Evolutionary conservation across 2,329 filamentous ascomycete genomes (phyloP).

Genomic region (Aureobasidium namibiae): DNA sequence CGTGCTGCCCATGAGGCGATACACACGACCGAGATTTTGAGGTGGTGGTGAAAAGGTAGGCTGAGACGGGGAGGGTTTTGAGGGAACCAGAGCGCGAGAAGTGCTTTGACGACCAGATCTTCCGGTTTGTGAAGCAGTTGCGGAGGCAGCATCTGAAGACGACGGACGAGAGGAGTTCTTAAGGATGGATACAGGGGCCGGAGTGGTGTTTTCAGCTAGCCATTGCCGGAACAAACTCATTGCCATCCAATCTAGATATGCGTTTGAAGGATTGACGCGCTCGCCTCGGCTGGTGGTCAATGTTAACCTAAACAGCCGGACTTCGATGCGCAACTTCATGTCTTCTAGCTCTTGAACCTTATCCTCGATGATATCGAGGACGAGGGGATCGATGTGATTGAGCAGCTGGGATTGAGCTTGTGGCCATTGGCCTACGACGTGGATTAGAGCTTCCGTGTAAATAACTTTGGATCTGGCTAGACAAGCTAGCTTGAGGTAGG

Average conservation of each 20-base stretch:
- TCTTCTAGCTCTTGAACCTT: conserved; percentile 91
- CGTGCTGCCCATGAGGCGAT: conserved; percentile 62
- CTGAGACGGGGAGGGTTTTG: conserved; percentile 20
- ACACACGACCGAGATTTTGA: conserved; percentile 63
- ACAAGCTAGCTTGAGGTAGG: conserved; percentile 83
- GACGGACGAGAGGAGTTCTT: conserved; percentile 22
- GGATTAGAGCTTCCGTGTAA: conserved; percentile 73
- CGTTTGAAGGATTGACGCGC: conserved; percentile 67
- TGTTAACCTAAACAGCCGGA: conserved; percentile 70
- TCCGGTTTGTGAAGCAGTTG: not conserved
- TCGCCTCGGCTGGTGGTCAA: conserved; percentile 74
- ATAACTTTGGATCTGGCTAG: conserved; percentile 72
- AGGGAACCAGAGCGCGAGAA: conserved; percentile 1
- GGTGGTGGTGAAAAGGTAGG: conserved; percentile 32
- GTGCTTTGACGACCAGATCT: conserved; percentile 16
- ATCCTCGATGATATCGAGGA: conserved; percentile 86
- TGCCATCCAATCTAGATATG: conserved; percentile 83
- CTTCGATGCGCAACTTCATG: conserved; percentile 68
- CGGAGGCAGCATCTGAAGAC: conserved; percentile 2
- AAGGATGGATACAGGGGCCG: conserved; percentile 49
- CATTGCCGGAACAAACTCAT: conserved; percentile 85
- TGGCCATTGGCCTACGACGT: conserved; percentile 93
- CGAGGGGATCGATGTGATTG: conserved; percentile 60
- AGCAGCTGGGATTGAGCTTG: conserved; percentile 69
- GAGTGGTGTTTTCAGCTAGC: conserved; percentile 82